phyloP scores from a whole-genome alignment of 163 green algal genomes.

The Chlorella variabilis region DNA sequence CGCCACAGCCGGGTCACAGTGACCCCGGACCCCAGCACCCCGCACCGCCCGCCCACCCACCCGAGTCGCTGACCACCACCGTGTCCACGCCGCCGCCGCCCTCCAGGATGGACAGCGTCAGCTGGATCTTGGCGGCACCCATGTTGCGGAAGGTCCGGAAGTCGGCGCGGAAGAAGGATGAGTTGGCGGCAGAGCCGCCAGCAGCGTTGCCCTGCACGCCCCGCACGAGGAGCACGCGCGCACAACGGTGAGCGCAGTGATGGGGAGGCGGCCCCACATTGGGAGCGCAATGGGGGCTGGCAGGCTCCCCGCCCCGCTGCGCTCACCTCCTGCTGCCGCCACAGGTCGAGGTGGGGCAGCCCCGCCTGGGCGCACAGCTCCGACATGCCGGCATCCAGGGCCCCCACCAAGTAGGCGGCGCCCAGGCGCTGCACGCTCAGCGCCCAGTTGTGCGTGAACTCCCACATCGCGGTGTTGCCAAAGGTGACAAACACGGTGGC shows the following conservation, averaged over 20 bases:
- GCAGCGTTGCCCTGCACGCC: neutral
- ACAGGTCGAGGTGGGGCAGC: slow-evolving; percentile 13
- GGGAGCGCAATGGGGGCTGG: no score
- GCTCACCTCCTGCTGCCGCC: no score
- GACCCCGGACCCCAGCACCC: no score
- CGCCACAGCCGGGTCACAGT: no score
- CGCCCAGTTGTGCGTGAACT: slow-evolving; percentile 25
- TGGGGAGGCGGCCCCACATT: no score
- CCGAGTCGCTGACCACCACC: slow-evolving; percentile 20
- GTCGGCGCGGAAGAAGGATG: slow-evolving; percentile 21
- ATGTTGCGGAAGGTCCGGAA: slow-evolving; percentile 27
- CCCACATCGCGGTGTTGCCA: slow-evolving; percentile 6
- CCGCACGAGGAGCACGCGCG: no score
- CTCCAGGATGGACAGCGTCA: slow-evolving; percentile 24
- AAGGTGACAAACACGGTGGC: slow-evolving; percentile 33
- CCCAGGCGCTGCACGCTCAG: slow-evolving; percentile 7
- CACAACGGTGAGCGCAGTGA: no score
- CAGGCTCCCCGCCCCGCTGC: no score
- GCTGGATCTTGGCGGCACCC: slow-evolving; percentile 27
- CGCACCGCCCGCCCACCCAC: neutral
- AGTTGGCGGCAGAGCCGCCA: no score
- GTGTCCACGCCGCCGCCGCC: neutral
- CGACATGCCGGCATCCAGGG: slow-evolving; percentile 2
- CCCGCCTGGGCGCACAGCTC: no score
- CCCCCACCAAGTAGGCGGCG: neutral